Percentiles rank a stretch among this genome's conserved stretches.
These are phyloP conservation scores for Leersia perrieri DNA, from an alignment of 176 grass and related monocot genomes.

Conservation along the genomic window DNA sequence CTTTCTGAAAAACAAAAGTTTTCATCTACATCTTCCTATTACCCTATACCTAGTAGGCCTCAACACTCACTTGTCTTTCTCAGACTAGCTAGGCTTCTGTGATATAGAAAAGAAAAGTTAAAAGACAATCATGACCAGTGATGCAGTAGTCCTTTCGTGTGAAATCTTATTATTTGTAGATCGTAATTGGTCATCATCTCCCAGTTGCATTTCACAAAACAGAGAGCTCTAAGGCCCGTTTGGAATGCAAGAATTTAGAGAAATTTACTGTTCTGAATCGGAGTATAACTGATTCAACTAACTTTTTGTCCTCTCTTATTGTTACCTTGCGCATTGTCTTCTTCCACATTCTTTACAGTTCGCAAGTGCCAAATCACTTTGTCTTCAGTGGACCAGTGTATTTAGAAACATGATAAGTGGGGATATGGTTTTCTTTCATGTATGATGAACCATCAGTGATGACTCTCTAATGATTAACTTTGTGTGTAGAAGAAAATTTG, in stretches of 20 bases:
- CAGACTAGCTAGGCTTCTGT: conserved; percentile 10
- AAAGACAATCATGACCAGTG: conserved; percentile 4
- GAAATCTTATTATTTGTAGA: conserved; percentile 21
- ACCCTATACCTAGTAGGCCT: not conserved
- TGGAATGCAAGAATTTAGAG: not conserved
- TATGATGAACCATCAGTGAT: not conserved
- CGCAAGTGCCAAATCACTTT: not conserved
- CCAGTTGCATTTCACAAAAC: not conserved
- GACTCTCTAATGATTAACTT: not conserved
- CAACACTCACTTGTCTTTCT: conserved; percentile 1
- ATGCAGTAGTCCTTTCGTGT: conserved; percentile 12
- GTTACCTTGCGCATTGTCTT: conserved; percentile 20
- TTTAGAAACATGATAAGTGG: not conserved
- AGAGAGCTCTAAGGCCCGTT: not conserved
- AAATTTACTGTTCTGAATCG: not conserved
- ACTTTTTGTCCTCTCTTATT: not conserved
- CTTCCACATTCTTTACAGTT: not conserved
- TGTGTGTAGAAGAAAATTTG: not conserved
- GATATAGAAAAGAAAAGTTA: conserved; percentile 34
- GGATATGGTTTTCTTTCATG: not conserved
- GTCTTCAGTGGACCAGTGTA: conserved; percentile 1
- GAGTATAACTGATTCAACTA: conserved; percentile 8
- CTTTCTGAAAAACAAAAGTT: conserved; percentile 7
- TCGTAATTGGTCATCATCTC: not conserved
- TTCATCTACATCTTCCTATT: conserved; percentile 19